These are phyloP conservation scores for Mitragyna speciosa DNA, from an alignment of 257 asterid species.

Conservation along the genomic window DNA sequence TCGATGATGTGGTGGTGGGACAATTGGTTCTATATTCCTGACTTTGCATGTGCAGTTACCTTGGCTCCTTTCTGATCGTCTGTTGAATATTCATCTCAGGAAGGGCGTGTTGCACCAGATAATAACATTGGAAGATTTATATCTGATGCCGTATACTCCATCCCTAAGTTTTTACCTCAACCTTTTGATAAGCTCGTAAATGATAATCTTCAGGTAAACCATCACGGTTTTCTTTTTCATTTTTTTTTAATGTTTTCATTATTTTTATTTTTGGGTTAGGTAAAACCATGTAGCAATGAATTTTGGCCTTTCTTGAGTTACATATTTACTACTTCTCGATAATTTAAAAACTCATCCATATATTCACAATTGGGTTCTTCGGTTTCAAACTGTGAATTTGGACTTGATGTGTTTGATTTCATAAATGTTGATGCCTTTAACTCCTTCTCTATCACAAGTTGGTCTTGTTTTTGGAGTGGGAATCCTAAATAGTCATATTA, in stretches of 20 bases:
- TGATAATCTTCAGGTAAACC: conserved; percentile 74
- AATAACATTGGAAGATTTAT: conserved; percentile 69
- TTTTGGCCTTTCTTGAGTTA: background rate
- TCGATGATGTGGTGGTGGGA: conserved; percentile 94
- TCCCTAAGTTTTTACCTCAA: conserved; percentile 66
- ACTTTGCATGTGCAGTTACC: background rate
- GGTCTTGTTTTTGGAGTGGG: background rate
- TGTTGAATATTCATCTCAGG: conserved; percentile 43
- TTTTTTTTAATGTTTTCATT: too few relatives aligned
- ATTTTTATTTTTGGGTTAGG: too few relatives aligned
- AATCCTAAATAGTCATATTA: background rate
- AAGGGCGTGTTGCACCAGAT: conserved; percentile 69
- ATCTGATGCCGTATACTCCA: conserved; percentile 61
- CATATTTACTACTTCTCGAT: too few relatives aligned
- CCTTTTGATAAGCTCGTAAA: conserved; percentile 38
- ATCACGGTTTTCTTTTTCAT: too few relatives aligned
- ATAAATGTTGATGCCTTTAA: background rate
- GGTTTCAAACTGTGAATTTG: too few relatives aligned
- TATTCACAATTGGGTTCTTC: too few relatives aligned
- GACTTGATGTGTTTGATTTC: too few relatives aligned
- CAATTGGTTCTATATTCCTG: background rate
- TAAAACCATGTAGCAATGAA: background rate
- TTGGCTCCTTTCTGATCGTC: background rate
- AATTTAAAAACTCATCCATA: too few relatives aligned
- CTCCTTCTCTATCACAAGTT: background rate